phyloP scores from a whole-genome alignment of 2,329 filamentous ascomycete species.

The Alternaria triticina region DNA sequence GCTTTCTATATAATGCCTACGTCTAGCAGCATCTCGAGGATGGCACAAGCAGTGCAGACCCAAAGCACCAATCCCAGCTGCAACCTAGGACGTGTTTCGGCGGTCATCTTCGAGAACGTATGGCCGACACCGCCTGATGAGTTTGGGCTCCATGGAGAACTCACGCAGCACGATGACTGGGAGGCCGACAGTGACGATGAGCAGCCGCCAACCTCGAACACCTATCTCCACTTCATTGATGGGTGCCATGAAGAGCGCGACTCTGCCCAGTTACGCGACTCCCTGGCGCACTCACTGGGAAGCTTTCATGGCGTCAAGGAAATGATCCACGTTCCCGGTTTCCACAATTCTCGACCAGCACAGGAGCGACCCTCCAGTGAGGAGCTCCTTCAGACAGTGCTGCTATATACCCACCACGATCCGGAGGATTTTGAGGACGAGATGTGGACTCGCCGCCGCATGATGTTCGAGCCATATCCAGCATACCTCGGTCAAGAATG shows the following conservation, averaged over 20 bases:
- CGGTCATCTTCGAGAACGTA: background rate
- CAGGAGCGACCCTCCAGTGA: background rate
- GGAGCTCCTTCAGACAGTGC: background rate
- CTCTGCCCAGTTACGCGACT: background rate
- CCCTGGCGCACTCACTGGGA: background rate
- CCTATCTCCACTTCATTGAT: background rate
- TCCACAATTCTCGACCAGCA: background rate
- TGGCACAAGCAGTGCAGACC: background rate
- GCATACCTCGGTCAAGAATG: fast-evolving
- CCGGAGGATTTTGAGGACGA: background rate
- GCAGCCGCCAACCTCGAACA: background rate
- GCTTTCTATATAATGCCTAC: background rate
- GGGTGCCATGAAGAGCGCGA: background rate
- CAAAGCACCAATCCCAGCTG: background rate
- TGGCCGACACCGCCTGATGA: background rate
- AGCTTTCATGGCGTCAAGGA: background rate
- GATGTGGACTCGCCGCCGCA: background rate
- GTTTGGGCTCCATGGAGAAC: background rate
- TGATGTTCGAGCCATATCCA: background rate
- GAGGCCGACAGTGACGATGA: background rate
- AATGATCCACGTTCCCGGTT: background rate
- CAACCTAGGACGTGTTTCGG: background rate
- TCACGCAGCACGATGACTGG: background rate
- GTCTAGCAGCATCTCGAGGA: background rate
- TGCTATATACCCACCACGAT: background rate